Evolutionary conservation across 805 yeast genomes (phyloP).

Genomic region (Teunomyces kruisii): DNA sequence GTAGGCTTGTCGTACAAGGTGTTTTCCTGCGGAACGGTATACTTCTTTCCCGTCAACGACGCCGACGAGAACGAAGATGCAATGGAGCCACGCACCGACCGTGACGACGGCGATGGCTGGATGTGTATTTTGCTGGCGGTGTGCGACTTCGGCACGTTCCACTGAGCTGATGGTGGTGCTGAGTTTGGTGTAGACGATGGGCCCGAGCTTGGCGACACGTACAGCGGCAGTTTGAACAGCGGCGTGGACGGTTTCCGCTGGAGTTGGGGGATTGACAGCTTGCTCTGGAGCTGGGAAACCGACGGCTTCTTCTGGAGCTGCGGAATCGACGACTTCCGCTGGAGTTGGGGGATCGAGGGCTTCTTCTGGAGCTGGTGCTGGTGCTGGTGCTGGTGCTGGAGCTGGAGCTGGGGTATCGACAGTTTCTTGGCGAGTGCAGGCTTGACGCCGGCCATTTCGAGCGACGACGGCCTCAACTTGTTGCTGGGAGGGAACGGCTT

Average conservation of each 20-base stretch:
- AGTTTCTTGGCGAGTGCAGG: conserved; percentile 14
- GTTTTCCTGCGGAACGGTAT: conserved; percentile 28
- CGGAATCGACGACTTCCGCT: conserved; percentile 13
- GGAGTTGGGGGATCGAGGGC: conserved; percentile 9
- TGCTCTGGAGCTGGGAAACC: conserved; percentile 15
- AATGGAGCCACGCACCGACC: not conserved
- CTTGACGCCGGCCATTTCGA: conserved; percentile 36
- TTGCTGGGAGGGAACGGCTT: conserved; percentile 27
- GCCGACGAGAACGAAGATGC: conserved; percentile 9
- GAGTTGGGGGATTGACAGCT: conserved; percentile 17
- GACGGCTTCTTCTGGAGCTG: conserved; percentile 19
- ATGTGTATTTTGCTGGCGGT: not conserved
- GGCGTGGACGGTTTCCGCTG: conserved; percentile 18
- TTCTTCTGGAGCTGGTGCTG: conserved; percentile 13
- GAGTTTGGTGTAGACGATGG: too few relatives aligned
- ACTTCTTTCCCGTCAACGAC: conserved; percentile 9
- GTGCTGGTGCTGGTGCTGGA: conserved; percentile 17
- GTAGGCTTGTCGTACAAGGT: conserved; percentile 39
- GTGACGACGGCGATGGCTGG: not conserved
- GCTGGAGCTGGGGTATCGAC: conserved; percentile 15
- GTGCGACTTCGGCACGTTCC: conserved; percentile 1
- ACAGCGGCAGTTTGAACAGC: too few relatives aligned
- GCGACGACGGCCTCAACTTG: conserved; percentile 26
- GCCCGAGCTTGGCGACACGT: conserved; percentile 4
- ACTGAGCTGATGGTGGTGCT: not conserved